phyloP scores from a whole-genome alignment of 495 filamentous ascomycete species.

The Penicillium lagena region DNA sequence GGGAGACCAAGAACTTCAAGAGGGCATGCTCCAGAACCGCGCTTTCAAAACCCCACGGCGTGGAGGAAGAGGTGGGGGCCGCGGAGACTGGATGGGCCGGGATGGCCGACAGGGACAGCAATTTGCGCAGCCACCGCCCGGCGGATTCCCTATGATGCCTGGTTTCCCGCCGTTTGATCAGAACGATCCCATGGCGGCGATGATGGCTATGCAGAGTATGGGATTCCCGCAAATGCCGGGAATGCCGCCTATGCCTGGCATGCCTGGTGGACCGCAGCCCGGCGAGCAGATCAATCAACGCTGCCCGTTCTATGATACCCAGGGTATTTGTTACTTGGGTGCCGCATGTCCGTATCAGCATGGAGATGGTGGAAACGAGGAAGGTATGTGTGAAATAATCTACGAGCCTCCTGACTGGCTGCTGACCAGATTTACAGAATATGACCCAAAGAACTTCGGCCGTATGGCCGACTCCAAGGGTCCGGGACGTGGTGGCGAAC shows the following conservation, averaged over 20 bases:
- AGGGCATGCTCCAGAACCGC: slow-evolving; percentile 42
- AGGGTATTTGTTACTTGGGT: slow-evolving; percentile 78
- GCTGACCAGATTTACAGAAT: slow-evolving; percentile 50
- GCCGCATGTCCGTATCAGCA: slow-evolving; percentile 79
- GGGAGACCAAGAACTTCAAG: slow-evolving; percentile 39
- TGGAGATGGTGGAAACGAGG: slow-evolving; percentile 52
- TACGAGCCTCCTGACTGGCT: background rate
- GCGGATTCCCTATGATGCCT: slow-evolving; percentile 44
- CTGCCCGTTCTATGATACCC: slow-evolving; percentile 83
- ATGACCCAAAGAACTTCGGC: slow-evolving; percentile 60
- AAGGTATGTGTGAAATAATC: slow-evolving; percentile 31
- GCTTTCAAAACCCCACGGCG: slow-evolving; percentile 69
- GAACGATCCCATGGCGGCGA: slow-evolving; percentile 62
- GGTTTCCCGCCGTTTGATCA: slow-evolving; percentile 51
- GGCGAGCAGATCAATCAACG: slow-evolving; percentile 43
- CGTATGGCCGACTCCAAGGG: too few species aligned
- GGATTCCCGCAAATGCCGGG: slow-evolving; percentile 52
- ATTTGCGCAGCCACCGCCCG: slow-evolving; percentile 23
- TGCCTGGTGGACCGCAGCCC: slow-evolving; percentile 24
- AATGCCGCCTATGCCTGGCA: slow-evolving; percentile 42
- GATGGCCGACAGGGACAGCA: slow-evolving; percentile 16
- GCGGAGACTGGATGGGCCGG: slow-evolving; percentile 41
- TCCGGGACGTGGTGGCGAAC: slow-evolving; percentile 24
- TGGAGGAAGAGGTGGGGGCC: slow-evolving; percentile 49
- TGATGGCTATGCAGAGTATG: slow-evolving; percentile 66